Base-by-base conservation (phyloP, 805 yeast species). In the Priceomyces fermenticarens region DNA sequence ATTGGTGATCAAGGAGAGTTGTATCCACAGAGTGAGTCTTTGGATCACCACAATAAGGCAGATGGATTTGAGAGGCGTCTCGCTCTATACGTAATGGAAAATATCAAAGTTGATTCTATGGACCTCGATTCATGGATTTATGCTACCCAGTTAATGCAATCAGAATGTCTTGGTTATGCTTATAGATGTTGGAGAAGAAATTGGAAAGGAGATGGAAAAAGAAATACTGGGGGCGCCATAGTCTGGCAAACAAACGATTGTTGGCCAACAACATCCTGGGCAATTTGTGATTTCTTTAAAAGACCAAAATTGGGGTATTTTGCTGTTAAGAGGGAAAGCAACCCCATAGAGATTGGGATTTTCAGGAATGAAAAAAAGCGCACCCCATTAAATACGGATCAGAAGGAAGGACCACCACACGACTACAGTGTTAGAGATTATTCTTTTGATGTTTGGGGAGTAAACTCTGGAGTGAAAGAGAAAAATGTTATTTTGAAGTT, bases 181-280 rank as follows among this genome's bases (percentile, higher is more conserved):
- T 65, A 71, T 41, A 54, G 69, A 40, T 62, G 67, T 42, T 74
- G 78, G 72, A 61, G 78, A 55, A 47, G 77, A 14, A 53, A 67
- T 40, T 76, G 80, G 81, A 56, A 58, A 23, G 57, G 54, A 3
- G 53, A 53, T 3, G 62, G 63, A 2, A 48, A 58, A 29, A 60
- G 73, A 32, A 57, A 62, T 30, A 52, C 54, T 31, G 72, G 75
- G 11, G 81, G 80, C 3, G 68, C 75, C 3, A 52, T 76, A 30
- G 78, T 76, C 6, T 76, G 81, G 81, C 81, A 76, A 53, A 51
- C 72, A 17, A 73, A 76, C 45, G 80, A 76, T 50, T 73, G 77
- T 42, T 74, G 78, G 75, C 80, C 80, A 1, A 73, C 63, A 2
- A 65, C 78, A 1, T 62, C 72, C n/a, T 76, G 81, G 80, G 57